These are phyloP conservation scores for Microcera coccophila DNA, from an alignment of 2,329 filamentous ascomycete genomes.

Conservation along the genomic window DNA sequence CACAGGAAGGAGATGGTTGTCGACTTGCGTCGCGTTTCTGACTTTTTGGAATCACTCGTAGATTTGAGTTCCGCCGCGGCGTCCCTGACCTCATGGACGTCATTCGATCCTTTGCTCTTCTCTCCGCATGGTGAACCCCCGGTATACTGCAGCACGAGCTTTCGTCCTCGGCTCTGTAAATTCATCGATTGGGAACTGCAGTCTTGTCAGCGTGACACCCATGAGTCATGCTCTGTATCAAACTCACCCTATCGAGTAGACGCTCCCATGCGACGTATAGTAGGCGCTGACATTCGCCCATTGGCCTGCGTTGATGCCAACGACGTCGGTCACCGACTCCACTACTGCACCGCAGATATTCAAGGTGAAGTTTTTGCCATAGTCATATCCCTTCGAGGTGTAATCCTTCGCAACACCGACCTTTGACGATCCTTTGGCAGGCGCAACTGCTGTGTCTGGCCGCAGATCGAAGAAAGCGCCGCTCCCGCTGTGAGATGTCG, in stretches of 20 bases:
- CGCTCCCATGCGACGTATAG: slow-evolving; percentile 62
- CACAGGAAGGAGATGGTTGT: slow-evolving; percentile 91
- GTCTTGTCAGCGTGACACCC: slow-evolving; percentile 11
- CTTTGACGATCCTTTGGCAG: slow-evolving; percentile 41
- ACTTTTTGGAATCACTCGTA: not conserved
- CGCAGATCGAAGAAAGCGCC: slow-evolving; percentile 59
- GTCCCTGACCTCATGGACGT: slow-evolving; percentile 19
- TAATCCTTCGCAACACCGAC: slow-evolving; percentile 47
- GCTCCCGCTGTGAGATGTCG: slow-evolving; percentile 50
- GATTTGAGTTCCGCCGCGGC: not conserved
- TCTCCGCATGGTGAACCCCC: slow-evolving; percentile 70
- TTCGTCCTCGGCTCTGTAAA: slow-evolving; percentile 61
- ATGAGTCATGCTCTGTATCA: slow-evolving; percentile 1
- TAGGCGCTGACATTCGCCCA: slow-evolving; percentile 78
- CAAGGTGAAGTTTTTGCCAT: slow-evolving; percentile 75
- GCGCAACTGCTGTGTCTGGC: slow-evolving; percentile 47
- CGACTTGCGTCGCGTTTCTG: slow-evolving; percentile 58
- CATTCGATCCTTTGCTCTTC: slow-evolving; percentile 21
- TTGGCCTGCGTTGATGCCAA: slow-evolving; percentile 56
- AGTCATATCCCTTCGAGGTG: slow-evolving; percentile 69
- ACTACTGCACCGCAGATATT: slow-evolving; percentile 79
- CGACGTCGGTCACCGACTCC: slow-evolving; percentile 57
- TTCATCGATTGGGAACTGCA: slow-evolving; percentile 46
- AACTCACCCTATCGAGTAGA: slow-evolving; percentile 70
- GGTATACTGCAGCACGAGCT: slow-evolving; percentile 72